Evolutionary conservation across 2,329 filamentous ascomycete species (phyloP).

Genomic region (Fusarium napiforme): DNA sequence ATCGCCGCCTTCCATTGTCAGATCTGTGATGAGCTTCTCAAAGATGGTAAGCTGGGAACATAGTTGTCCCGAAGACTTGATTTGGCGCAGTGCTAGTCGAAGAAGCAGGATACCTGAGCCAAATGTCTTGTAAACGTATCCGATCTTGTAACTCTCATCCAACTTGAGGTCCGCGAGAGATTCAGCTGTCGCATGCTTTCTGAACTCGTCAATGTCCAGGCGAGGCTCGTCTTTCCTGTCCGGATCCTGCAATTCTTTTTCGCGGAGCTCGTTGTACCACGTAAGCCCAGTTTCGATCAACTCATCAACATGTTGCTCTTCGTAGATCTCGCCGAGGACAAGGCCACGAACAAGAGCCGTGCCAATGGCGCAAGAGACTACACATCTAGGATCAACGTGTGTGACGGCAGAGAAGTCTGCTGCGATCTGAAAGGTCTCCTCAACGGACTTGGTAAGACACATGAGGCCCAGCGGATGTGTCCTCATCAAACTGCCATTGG

Average conservation of each 20-base stretch:
- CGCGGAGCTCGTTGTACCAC: conserved; percentile 51
- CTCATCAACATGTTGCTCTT: conserved; percentile 54
- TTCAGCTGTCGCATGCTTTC: conserved; percentile 52
- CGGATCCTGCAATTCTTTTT: conserved; percentile 35
- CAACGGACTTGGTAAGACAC: conserved; percentile 53
- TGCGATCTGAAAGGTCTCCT: conserved; percentile 57
- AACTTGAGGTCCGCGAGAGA: conserved; percentile 55
- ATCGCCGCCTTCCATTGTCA: conserved; percentile 64
- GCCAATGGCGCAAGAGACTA: conserved; percentile 60
- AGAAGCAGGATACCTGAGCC: conserved; percentile 59
- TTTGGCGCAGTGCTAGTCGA: conserved; percentile 55
- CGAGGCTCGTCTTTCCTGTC: conserved; percentile 45
- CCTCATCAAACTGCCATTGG: conserved; percentile 65
- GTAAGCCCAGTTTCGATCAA: conserved; percentile 53
- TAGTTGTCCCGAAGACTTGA: conserved; percentile 30
- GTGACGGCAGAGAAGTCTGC: conserved; percentile 57
- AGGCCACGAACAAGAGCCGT: conserved; percentile 60
- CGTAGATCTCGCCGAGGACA: conserved; percentile 55
- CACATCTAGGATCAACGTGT: conserved; percentile 63
- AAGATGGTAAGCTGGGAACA: conserved; percentile 49
- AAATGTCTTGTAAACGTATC: conserved; percentile 65
- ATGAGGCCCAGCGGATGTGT: conserved; percentile 63
- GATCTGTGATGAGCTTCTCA: conserved; percentile 58
- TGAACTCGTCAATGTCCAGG: conserved; percentile 56
- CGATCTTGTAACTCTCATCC: conserved; percentile 58